Conservation (phyloP, 2,329 filamentous ascomycete species). For the Colletotrichum brevisporum region DNA sequence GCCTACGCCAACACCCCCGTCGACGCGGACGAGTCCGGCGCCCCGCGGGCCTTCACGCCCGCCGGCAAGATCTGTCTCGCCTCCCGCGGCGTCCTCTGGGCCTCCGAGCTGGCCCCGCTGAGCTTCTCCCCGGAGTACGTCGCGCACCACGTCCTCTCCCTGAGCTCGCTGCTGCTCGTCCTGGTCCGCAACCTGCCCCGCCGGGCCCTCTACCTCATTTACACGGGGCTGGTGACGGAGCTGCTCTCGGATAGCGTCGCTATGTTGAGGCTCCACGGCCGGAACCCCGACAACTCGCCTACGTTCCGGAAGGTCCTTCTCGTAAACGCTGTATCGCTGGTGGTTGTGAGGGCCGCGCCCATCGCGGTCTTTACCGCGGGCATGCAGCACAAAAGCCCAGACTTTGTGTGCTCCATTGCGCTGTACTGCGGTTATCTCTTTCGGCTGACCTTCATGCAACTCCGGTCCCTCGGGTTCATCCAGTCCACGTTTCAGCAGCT, state of each 20-base stretch:
- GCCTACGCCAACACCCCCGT: constrained; percentile 26
- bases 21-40: background rate
- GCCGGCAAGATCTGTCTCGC: constrained; percentile 32
- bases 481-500: background rate
- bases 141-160: constrained; percentile 37
- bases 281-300: background rate
- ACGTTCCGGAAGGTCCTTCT: background rate
- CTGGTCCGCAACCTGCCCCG: background rate
- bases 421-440: constrained; percentile 19
- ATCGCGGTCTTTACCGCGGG: background rate
- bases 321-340: constrained; percentile 5
- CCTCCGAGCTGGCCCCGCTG: constrained; percentile 38
- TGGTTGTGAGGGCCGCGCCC: background rate
- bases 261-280: constrained; percentile 24
- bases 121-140: constrained; percentile 35
- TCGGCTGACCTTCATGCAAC: constrained; percentile 17
- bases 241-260: constrained; percentile 32
- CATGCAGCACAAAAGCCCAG: constrained; percentile 10
- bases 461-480: constrained; percentile 2
- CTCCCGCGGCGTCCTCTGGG: constrained; percentile 36
- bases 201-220: constrained; percentile 32
- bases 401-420: background rate
- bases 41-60: constrained; percentile 3
- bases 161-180: constrained; percentile 23
- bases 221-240: constrained; percentile 37